phyloP scores from a whole-genome alignment of 306 rosid genomes.

The Prunus mume region DNA sequence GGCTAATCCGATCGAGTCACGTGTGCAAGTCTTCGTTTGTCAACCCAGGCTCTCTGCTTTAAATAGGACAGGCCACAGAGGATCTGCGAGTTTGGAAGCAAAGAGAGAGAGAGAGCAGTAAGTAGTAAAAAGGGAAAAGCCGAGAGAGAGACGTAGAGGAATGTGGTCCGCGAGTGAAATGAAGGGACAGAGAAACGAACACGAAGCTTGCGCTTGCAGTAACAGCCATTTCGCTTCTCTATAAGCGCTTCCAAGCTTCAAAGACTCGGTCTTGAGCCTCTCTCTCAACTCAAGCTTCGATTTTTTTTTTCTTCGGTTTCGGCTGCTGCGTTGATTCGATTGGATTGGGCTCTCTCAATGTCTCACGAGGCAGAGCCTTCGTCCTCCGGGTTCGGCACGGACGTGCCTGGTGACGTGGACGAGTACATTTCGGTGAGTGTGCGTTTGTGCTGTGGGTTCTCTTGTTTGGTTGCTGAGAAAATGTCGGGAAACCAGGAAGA shows the following conservation, averaged over 20 bases:
- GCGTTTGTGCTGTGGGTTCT: neutral
- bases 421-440: constrained; percentile 67
- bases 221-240: constrained; percentile 5
- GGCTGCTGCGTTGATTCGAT: neutral
- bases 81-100: neutral
- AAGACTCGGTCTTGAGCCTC: neutral
- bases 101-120: neutral
- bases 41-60: neutral
- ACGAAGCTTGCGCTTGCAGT: constrained; percentile 35
- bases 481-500: constrained; percentile 6
- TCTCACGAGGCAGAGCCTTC: constrained; percentile 34
- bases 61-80: neutral
- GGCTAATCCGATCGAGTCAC: neutral
- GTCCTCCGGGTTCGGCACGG: constrained; percentile 19
- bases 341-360: constrained; percentile 34
- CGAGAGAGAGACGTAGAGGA: constrained; percentile 30
- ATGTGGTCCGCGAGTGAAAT: constrained; percentile 49
- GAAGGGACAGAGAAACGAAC: constrained; percentile 66
- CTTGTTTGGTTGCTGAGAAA: constrained; percentile 2
- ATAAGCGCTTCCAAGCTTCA: neutral
- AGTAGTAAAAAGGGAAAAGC: neutral
- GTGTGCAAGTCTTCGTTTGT: neutral
- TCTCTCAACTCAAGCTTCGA: neutral
- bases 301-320: neutral
- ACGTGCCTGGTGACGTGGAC: constrained; percentile 56